Conservation (phyloP, 2,329 filamentous ascomycete genomes). For the Venturia oleaginea region DNA sequence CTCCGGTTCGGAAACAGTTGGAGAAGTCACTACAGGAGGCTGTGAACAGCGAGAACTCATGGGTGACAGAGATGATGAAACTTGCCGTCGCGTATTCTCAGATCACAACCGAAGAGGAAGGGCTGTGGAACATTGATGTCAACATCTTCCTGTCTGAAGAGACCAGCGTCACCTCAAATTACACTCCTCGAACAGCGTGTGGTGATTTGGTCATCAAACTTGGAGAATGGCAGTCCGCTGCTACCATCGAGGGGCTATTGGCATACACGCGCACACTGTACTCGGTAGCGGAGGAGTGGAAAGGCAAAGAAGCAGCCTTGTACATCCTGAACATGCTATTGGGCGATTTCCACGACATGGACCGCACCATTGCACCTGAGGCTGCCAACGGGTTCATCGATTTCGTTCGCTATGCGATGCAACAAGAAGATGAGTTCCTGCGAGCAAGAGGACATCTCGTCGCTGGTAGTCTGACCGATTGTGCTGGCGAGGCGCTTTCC, state of each 20-base stretch:
- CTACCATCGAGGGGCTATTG: conserved; percentile 69
- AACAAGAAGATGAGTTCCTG: conserved; percentile 63
- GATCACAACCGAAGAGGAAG: conserved; percentile 87
- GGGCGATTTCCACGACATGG: conserved; percentile 71
- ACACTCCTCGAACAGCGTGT: conserved; percentile 86
- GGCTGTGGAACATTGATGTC: conserved; percentile 91
- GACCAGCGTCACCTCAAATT: conserved; percentile 89
- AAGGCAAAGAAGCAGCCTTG: conserved; percentile 68
- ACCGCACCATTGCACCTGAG: conserved; percentile 59
- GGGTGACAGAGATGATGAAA: conserved; percentile 82
- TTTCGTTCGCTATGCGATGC: conserved; percentile 70
- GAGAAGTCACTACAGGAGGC: conserved; percentile 60
- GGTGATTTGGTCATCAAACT: conserved; percentile 89
- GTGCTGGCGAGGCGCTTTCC: conserved; percentile 48
- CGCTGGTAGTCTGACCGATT: conserved; percentile 68
- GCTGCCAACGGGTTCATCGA: conserved; percentile 67
- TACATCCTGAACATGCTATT: conserved; percentile 79
- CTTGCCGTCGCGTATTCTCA: conserved; percentile 78
- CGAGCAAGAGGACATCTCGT: conserved; percentile 81
- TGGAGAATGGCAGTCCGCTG: conserved; percentile 75
- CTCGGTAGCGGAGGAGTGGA: conserved; percentile 46
- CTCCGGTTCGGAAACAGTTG: conserved; percentile 83
- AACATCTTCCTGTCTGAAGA: conserved; percentile 94
- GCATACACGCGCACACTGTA: conserved; percentile 69
- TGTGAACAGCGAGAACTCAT: conserved; percentile 55